Conservation (phyloP, 495 filamentous ascomycete genomes). For the Penicillium pancosmium region DNA sequence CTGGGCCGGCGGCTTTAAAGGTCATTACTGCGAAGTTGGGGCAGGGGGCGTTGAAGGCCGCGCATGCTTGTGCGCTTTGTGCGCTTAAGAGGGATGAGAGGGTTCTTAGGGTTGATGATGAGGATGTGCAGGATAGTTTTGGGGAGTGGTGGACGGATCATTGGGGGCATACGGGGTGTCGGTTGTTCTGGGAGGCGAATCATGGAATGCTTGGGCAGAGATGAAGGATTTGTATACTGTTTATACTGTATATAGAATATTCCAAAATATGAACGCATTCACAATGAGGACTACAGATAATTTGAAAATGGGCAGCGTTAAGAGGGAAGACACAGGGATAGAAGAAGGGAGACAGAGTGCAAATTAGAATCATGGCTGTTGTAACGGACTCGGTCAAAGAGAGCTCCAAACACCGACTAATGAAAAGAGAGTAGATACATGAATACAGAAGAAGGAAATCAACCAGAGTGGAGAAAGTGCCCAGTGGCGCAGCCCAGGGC, state of each 20-base stretch:
- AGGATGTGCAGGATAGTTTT: slow-evolving; percentile 79
- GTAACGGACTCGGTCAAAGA: not conserved
- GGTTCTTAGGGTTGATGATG: slow-evolving; percentile 68
- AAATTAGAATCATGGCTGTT: slow-evolving; percentile 1
- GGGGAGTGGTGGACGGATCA: slow-evolving; percentile 95
- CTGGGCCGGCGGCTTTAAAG: slow-evolving; percentile 61
- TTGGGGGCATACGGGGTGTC: slow-evolving; percentile 82
- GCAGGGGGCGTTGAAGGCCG: slow-evolving; percentile 67
- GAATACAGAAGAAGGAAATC: slow-evolving; percentile 12
- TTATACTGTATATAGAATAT: too few relatives aligned
- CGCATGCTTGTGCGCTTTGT: slow-evolving; percentile 83
- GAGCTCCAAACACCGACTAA: slow-evolving; percentile 11
- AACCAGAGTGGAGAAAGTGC: slow-evolving; percentile 15
- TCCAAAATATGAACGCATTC: too few relatives aligned
- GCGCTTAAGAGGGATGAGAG: slow-evolving; percentile 86
- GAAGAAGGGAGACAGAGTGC: not conserved
- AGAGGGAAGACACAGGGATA: not conserved
- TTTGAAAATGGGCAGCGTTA: not conserved
- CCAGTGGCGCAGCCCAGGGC: slow-evolving; percentile 15
- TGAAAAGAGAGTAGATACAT: slow-evolving; percentile 25
- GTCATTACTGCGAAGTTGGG: slow-evolving; percentile 46
- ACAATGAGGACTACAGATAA: not conserved
- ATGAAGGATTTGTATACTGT: slow-evolving; percentile 35
- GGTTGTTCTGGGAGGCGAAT: slow-evolving; percentile 82
- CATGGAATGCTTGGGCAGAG: slow-evolving; percentile 64